phyloP scores from a whole-genome alignment of 164 flowering plant species.

The Tinospora cordifolia region DNA sequence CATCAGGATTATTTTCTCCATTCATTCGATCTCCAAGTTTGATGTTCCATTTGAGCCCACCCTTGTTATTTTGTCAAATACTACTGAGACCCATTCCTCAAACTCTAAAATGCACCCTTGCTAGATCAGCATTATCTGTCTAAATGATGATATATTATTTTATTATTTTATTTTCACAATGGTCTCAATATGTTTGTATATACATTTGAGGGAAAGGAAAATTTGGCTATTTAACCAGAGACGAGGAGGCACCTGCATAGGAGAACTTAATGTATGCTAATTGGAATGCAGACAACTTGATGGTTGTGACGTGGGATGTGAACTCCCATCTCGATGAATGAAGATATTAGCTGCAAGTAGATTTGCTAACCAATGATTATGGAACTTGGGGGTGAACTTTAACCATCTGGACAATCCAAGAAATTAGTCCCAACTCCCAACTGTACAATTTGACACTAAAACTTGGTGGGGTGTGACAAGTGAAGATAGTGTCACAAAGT shows the following conservation, averaged over 20 bases:
- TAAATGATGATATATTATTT: too few relatives aligned
- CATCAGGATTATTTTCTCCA: too few relatives aligned
- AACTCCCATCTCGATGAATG: conserved; percentile 15
- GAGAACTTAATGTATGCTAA: background rate
- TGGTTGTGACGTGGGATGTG: conserved; percentile 7
- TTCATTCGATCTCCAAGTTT: too few relatives aligned
- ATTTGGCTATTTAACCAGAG: too few relatives aligned
- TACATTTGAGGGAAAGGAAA: too few relatives aligned
- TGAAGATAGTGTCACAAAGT: background rate
- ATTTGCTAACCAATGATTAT: conserved; percentile 5
- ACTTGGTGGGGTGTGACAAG: background rate
- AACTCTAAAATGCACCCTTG: too few relatives aligned
- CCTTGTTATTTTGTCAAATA: too few relatives aligned
- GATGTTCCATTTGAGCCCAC: too few relatives aligned
- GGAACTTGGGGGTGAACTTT: conserved; percentile 6
- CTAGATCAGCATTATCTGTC: too few relatives aligned
- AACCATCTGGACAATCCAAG: background rate
- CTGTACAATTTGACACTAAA: background rate
- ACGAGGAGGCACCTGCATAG: background rate
- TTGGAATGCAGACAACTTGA: conserved; percentile 6
- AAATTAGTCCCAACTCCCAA: conserved; percentile 9
- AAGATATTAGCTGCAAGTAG: conserved; percentile 8
- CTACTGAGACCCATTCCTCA: too few relatives aligned
- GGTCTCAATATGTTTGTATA: too few relatives aligned
- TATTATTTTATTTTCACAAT: too few relatives aligned